Evolutionary conservation across 768 basidiomycete species (phyloP).

Genomic region (Serendipita sp.): DNA sequence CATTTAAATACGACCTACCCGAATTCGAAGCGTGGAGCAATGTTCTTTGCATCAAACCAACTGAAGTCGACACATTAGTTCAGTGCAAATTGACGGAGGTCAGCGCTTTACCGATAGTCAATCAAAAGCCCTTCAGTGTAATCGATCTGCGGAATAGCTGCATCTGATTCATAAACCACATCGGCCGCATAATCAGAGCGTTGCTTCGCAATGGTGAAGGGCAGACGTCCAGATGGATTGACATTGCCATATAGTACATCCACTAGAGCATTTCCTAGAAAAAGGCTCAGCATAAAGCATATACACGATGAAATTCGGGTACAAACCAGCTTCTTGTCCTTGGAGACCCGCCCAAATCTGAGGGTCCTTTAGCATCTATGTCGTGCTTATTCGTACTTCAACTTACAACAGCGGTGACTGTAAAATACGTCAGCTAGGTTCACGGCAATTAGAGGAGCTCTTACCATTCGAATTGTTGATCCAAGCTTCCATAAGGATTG

Average conservation of each 20-base stretch:
- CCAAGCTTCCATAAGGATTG: conserved; percentile 11
- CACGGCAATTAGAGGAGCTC: not conserved
- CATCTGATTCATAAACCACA: conserved; percentile 11
- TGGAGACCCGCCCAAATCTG: conserved; percentile 15
- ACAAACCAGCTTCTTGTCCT: conserved; percentile 21
- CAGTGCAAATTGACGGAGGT: not conserved
- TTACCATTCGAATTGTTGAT: conserved; percentile 11
- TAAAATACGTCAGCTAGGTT: not conserved
- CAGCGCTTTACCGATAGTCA: conserved; percentile 13
- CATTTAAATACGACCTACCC: not conserved
- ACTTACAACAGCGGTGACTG: conserved; percentile 17
- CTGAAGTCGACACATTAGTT: not conserved
- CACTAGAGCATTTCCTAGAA: conserved; percentile 18
- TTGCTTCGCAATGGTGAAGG: conserved; percentile 26
- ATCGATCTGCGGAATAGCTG: conserved; percentile 15
- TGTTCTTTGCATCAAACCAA: conserved; percentile 2
- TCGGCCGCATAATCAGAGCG: conserved; percentile 21
- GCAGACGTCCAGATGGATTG: conserved; percentile 24
- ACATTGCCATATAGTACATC: conserved; percentile 25
- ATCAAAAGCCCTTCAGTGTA: conserved; percentile 19
- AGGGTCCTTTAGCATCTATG: conserved; percentile 8
- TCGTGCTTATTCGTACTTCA: not conserved
- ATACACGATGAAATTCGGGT: not conserved
- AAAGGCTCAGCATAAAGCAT: not conserved
- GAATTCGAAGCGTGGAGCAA: conserved; percentile 6